Evolutionary conservation across 208 protist species (phyloP).

Genomic region (Trypanosoma cruzi): DNA sequence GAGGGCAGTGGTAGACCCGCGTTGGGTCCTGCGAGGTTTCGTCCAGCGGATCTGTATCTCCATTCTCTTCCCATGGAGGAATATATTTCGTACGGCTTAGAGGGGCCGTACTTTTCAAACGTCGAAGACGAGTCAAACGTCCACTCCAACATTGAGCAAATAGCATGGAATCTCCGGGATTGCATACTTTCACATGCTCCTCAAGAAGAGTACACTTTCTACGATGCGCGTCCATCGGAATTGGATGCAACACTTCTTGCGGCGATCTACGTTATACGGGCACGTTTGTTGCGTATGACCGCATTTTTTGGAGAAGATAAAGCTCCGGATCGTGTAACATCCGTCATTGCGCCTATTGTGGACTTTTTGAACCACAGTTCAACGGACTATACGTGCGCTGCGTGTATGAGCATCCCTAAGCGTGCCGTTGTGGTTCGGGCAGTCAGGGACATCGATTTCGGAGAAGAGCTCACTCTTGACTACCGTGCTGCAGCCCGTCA

Average conservation of each 20-base stretch:
- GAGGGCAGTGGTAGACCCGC: slow-evolving; percentile 4
- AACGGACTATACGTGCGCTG: slow-evolving; percentile 31
- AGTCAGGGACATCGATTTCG: slow-evolving; percentile 32
- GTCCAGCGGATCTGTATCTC: slow-evolving; percentile 54
- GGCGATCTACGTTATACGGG: slow-evolving; percentile 70
- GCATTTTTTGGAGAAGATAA: slow-evolving; percentile 32
- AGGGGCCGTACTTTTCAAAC: slow-evolving; percentile 45
- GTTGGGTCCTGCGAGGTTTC: slow-evolving; percentile 12
- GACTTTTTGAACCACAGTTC: slow-evolving; percentile 69
- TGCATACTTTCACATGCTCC: slow-evolving; percentile 55
- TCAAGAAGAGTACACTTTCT: slow-evolving; percentile 52
- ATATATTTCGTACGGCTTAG: slow-evolving; percentile 54
- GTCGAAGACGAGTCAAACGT: slow-evolving; percentile 32
- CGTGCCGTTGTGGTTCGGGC: slow-evolving; percentile 68
- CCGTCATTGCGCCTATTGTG: slow-evolving; percentile 66
- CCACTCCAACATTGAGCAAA: slow-evolving; percentile 71
- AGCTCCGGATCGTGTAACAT: slow-evolving; percentile 28
- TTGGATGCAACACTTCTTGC: slow-evolving; percentile 61
- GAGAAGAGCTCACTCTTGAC: slow-evolving; percentile 74
- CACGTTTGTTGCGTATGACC: slow-evolving; percentile 56
- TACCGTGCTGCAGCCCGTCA: slow-evolving; percentile 31
- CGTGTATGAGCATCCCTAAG: slow-evolving; percentile 43
- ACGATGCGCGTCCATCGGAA: slow-evolving; percentile 46
- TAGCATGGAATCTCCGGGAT: slow-evolving; percentile 73
- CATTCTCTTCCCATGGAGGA: slow-evolving; percentile 42